These are phyloP conservation scores for Boletellus deceptivus DNA, from an alignment of 1,284 basidiomycete species.

Conservation along the genomic window DNA sequence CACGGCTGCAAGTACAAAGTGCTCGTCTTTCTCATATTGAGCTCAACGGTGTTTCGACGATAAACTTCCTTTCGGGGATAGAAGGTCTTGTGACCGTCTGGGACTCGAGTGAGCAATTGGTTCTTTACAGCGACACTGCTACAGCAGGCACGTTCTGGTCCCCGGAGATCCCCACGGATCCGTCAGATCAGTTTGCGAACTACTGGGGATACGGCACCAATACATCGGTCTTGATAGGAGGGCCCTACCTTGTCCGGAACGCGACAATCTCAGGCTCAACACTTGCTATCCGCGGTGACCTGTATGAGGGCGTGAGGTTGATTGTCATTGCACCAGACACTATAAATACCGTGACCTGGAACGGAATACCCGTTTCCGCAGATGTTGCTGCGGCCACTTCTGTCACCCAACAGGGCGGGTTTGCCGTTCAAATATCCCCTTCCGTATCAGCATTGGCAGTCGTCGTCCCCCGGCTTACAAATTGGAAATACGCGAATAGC, in stretches of 20 bases:
- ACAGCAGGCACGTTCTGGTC: slow-evolving; percentile 61
- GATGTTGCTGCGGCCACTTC: slow-evolving; percentile 30
- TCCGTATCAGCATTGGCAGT: slow-evolving; percentile 15
- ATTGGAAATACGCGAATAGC: slow-evolving; percentile 71
- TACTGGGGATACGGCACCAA: slow-evolving; percentile 56
- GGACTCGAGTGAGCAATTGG: slow-evolving; percentile 63
- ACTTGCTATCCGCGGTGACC: slow-evolving; percentile 48
- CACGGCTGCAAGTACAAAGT: slow-evolving; percentile 35
- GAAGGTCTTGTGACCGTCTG: slow-evolving; percentile 59
- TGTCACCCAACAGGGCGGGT: slow-evolving; percentile 39
- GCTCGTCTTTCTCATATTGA: slow-evolving; percentile 34
- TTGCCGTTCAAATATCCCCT: slow-evolving; percentile 34
- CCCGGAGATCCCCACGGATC: slow-evolving; percentile 40
- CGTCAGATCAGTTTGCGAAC: slow-evolving; percentile 33
- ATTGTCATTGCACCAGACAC: slow-evolving; percentile 45
- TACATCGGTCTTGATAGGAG: slow-evolving; percentile 48
- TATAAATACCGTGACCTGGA: slow-evolving; percentile 64
- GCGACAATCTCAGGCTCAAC: slow-evolving; percentile 42
- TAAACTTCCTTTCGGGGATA: slow-evolving; percentile 54
- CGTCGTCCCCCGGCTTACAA: slow-evolving; percentile 40
- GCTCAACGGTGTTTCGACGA: slow-evolving; percentile 33
- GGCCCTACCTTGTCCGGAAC: slow-evolving; percentile 55
- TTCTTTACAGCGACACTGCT: slow-evolving; percentile 61
- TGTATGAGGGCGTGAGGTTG: slow-evolving; percentile 42
- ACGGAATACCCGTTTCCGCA: slow-evolving; percentile 50